Conservation (phyloP, 2,329 filamentous ascomycete species). For the Xylaria polymorpha region DNA sequence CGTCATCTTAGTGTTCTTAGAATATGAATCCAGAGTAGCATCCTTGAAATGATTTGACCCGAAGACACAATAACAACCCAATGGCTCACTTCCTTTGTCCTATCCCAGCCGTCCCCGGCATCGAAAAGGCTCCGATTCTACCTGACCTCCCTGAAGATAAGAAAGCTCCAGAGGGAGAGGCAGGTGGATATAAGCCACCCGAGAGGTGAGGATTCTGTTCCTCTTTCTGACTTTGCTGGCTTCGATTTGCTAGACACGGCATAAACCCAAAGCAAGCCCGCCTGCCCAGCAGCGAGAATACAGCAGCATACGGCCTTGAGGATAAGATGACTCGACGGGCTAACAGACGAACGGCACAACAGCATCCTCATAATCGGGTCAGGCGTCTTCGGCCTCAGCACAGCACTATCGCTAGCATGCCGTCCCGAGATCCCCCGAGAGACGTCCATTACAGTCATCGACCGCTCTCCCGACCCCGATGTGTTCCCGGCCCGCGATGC, state of each 20-base stretch:
- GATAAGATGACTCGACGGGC: background rate
- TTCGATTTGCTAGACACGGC: background rate
- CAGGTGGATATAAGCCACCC: conserved; percentile 22
- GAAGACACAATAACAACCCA: conserved; percentile 4
- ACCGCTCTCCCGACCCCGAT: conserved; percentile 60
- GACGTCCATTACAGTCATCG: conserved; percentile 69
- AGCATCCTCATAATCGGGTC: conserved; percentile 73
- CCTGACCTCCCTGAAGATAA: conserved; percentile 14
- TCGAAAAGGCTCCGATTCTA: conserved; percentile 20
- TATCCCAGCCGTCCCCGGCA: conserved; percentile 25
- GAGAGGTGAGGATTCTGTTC: conserved; percentile 27
- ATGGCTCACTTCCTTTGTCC: conserved; percentile 30
- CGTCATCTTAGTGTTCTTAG: background rate
- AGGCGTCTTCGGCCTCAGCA: conserved; percentile 60
- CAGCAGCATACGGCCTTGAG: too few relatives aligned
- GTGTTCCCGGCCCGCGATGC: conserved; percentile 71
- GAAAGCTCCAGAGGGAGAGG: conserved; percentile 7
- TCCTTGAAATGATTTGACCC: conserved; percentile 3
- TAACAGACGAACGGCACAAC: conserved; percentile 33
- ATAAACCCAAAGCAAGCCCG: background rate
- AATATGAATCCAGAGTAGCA: background rate
- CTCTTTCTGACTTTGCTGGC: background rate
- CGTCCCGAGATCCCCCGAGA: conserved; percentile 65
- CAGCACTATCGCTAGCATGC: conserved; percentile 74
- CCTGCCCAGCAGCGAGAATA: background rate